These are phyloP conservation scores for Peronospora belbahrii DNA, from an alignment of 352 stramenopile species.

Conservation along the genomic window DNA sequence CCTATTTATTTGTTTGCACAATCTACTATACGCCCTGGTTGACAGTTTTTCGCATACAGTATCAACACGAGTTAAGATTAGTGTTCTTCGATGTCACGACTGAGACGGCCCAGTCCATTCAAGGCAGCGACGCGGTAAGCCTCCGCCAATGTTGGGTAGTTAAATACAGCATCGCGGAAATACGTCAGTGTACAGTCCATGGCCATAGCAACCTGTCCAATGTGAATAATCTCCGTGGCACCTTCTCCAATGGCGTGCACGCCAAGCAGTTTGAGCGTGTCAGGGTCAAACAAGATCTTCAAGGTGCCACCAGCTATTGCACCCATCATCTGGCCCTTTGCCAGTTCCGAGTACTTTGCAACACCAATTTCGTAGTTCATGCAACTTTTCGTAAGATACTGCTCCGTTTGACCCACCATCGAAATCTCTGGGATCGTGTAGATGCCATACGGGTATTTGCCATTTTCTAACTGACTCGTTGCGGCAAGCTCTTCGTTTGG, in stretches of 20 bases:
- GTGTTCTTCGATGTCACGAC: conserved; percentile 62
- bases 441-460: conserved; percentile 87
- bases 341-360: conserved; percentile 82
- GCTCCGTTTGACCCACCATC: conserved; percentile 88
- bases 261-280: conserved; percentile 72
- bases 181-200: conserved; percentile 80
- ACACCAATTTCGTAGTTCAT: conserved; percentile 85
- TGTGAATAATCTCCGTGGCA: conserved; percentile 89
- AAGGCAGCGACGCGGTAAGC: conserved; percentile 84
- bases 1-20: conserved; percentile 24
- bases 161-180: conserved; percentile 88
- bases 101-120: conserved; percentile 81
- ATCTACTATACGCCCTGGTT: conserved; percentile 19
- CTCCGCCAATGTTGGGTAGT: conserved; percentile 89
- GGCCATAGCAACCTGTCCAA: conserved; percentile 85
- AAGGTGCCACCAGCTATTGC: conserved; percentile 72
- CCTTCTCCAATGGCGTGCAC: conserved; percentile 87
- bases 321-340: conserved; percentile 87
- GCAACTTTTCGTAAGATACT: conserved; percentile 71
- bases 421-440: conserved; percentile 89
- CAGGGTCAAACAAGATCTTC: conserved; percentile 85
- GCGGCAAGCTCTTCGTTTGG: conserved; percentile 36
- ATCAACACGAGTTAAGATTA: conserved; percentile 26
- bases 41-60: conserved; percentile 6
- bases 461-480: conserved; percentile 64